A percentile compares a stretch with the other conserved stretches of the same genome.
phyloP scores from a whole-genome alignment of 108 stramenopile genomes.

The Cyclotella choctawhatcheeana region DNA sequence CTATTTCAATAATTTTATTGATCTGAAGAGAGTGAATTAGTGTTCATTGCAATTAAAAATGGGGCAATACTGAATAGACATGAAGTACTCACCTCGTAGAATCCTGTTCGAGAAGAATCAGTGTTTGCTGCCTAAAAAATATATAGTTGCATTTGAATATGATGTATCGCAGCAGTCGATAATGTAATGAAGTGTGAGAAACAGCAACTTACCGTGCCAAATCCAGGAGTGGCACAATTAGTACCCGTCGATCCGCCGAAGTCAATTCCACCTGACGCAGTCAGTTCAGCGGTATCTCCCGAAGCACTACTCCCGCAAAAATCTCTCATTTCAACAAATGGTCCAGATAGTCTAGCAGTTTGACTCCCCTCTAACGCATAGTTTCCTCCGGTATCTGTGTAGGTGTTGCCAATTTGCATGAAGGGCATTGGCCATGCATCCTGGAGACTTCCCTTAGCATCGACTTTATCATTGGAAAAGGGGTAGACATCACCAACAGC shows the following conservation, averaged over 20 bases:
- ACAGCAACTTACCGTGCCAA: too few relatives aligned
- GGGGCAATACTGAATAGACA: not conserved
- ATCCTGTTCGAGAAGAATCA: constrained; percentile 16
- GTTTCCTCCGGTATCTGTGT: constrained; percentile 18
- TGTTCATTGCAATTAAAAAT: constrained; percentile 1
- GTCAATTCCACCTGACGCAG: constrained; percentile 11
- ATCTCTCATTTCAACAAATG: constrained; percentile 23
- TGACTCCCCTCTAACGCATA: not conserved
- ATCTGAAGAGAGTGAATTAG: not conserved
- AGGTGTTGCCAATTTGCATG: constrained; percentile 10
- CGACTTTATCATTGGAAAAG: constrained; percentile 17
- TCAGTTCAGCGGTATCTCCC: not conserved
- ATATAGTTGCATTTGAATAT: too few relatives aligned
- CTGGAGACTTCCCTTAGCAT: not conserved
- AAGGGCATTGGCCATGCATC: constrained; percentile 37
- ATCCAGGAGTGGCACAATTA: constrained; percentile 8
- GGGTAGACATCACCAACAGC: constrained; percentile 29
- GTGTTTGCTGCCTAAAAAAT: constrained; percentile 13
- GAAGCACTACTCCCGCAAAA: constrained; percentile 2
- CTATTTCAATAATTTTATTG: constrained; percentile 30
- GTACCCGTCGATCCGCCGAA: constrained; percentile 10
- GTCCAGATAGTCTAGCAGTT: constrained; percentile 12
- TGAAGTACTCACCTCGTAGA: constrained; percentile 26
- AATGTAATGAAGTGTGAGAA: too few relatives aligned
- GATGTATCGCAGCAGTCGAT: too few relatives aligned